Percentiles rank a stretch among this genome's conserved stretches.
Evolutionary conservation across 176 grass and related monocot genomes (phyloP).

Genomic region (Oryza australiensis): DNA sequence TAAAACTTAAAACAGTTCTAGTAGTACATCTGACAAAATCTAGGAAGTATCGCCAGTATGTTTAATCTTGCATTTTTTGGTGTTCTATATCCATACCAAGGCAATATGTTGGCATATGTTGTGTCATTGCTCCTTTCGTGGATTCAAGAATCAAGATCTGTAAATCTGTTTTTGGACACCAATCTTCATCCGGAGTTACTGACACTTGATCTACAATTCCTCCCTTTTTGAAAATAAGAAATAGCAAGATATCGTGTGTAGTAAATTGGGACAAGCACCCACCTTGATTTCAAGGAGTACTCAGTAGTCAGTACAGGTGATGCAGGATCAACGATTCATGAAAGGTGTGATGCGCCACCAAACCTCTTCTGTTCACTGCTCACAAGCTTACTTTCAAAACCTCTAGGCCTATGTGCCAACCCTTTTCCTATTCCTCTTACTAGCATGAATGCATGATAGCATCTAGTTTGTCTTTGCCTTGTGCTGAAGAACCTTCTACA

Average conservation of each 20-base stretch:
- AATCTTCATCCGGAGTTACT: background rate
- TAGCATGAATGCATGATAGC: too few species aligned
- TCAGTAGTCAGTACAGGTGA: background rate
- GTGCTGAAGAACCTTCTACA: background rate
- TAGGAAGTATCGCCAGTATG: background rate
- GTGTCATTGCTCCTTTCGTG: background rate
- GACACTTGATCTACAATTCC: background rate
- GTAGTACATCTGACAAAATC: background rate
- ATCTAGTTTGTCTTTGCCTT: background rate
- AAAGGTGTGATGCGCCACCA: background rate
- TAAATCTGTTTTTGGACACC: background rate
- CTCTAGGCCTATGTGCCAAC: background rate
- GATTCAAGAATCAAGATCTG: background rate
- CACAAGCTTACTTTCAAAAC: background rate
- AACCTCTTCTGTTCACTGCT: background rate
- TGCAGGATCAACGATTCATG: background rate
- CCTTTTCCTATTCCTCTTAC: background rate
- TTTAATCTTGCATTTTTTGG: conserved; percentile 4
- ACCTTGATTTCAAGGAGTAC: background rate
- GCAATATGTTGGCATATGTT: background rate
- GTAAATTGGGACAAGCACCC: background rate
- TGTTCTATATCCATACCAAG: background rate
- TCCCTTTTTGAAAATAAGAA: background rate
- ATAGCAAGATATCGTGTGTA: background rate
- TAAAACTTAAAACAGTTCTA: background rate